phyloP scores from a whole-genome alignment of 768 basidiomycete genomes.

The Tephrocybe sp. region DNA sequence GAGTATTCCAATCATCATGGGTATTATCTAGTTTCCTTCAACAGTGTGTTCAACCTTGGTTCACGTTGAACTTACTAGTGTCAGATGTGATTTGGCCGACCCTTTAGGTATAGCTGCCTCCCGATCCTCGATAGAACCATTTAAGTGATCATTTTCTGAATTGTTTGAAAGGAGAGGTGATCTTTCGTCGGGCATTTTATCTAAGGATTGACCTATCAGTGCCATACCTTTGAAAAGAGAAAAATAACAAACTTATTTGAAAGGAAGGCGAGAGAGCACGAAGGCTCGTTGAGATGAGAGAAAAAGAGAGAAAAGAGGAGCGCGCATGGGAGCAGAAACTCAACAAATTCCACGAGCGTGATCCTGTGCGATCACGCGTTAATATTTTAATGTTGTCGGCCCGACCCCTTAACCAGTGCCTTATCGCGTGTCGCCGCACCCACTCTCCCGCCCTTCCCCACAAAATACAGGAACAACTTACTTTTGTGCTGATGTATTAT shows the following conservation, averaged over 20 bases:
- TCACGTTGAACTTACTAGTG: conserved; percentile 13
- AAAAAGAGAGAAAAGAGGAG: not conserved
- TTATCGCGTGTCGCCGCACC: too few relatives aligned
- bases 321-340: conserved; percentile 4
- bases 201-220: not conserved
- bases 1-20: conserved; percentile 47
- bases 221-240: not conserved
- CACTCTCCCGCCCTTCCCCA: too few relatives aligned
- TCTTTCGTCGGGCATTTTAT: conserved; percentile 31
- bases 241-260: not conserved
- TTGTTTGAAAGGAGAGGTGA: conserved; percentile 27
- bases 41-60: not conserved
- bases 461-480: too few relatives aligned
- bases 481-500: too few relatives aligned
- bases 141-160: conserved; percentile 9
- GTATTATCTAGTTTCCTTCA: conserved; percentile 31
- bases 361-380: too few relatives aligned
- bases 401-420: too few relatives aligned
- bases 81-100: conserved; percentile 20
- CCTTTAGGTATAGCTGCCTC: conserved; percentile 8
- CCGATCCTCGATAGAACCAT: conserved; percentile 8
- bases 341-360: not conserved
- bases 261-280: not conserved
- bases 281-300: not conserved
- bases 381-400: too few relatives aligned